A percentile compares a stretch with the other conserved stretches of the same genome.
Evolutionary conservation across 2,329 filamentous ascomycete species (phyloP).

Genomic region (Aciculosporium take): DNA sequence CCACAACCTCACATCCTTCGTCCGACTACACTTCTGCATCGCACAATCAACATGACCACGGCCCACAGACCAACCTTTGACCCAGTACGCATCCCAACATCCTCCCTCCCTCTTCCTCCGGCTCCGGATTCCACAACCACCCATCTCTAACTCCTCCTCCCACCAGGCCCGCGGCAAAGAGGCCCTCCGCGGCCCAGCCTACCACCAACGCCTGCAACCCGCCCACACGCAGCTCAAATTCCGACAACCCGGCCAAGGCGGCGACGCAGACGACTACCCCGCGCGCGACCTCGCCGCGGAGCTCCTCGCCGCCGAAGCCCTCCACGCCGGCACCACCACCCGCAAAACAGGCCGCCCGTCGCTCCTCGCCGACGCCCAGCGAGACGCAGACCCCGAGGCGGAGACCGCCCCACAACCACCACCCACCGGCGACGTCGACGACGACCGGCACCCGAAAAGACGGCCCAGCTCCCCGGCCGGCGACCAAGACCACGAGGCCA

Average conservation of each 20-base stretch:
- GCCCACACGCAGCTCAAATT: constrained; percentile 89
- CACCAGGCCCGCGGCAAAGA: constrained; percentile 79
- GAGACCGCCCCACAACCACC: constrained; percentile 10
- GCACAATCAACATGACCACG: constrained; percentile 39
- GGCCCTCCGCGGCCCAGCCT: constrained; percentile 79
- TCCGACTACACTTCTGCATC: constrained; percentile 1
- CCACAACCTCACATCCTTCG: constrained; percentile 2
- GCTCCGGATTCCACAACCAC: too few relatives aligned
- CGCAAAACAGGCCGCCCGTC: constrained; percentile 53
- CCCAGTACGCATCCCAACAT: constrained; percentile 44
- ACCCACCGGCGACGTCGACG: constrained; percentile 16
- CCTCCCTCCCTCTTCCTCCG: neutral
- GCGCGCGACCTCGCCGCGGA: constrained; percentile 74
- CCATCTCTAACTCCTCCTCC: constrained; percentile 15
- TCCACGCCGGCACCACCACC: constrained; percentile 77
- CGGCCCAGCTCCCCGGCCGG: constrained; percentile 28
- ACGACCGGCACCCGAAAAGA: constrained; percentile 34
- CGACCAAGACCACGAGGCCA: constrained; percentile 60
- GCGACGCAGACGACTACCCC: constrained; percentile 55
- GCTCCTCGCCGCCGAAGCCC: constrained; percentile 75
- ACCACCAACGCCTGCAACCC: constrained; percentile 89
- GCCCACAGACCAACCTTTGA: constrained; percentile 88
- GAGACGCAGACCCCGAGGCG: constrained; percentile 37
- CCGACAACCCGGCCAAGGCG: constrained; percentile 76
- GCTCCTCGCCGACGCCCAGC: constrained; percentile 17